Conservation (phyloP, 345 rosid genomes). For the Rhizophora apiculata region DNA sequence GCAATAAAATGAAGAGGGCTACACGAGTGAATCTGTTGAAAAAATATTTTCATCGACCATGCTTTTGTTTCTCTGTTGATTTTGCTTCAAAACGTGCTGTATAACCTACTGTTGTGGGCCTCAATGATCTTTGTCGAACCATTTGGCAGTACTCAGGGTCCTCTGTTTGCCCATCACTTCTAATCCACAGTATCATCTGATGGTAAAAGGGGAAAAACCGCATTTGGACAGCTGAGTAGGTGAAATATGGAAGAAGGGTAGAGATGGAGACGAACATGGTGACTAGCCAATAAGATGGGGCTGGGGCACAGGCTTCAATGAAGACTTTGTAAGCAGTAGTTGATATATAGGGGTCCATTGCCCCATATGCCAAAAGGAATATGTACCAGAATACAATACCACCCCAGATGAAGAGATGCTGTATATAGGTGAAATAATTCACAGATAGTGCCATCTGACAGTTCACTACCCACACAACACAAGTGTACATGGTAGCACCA, state of each 20-base stretch:
- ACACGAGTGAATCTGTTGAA: no score
- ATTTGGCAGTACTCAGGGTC: constrained; percentile 79
- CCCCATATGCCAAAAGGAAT: constrained; percentile 86
- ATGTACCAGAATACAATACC: constrained; percentile 71
- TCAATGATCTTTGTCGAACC: constrained; percentile 78
- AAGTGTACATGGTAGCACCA: constrained; percentile 87
- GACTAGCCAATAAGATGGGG: constrained; percentile 69
- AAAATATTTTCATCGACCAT: constrained; percentile 6
- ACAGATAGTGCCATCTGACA: constrained; percentile 87
- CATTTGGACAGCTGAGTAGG: constrained; percentile 61
- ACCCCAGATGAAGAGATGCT: constrained; percentile 92
- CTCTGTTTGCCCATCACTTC: constrained; percentile 64
- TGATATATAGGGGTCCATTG: constrained; percentile 64
- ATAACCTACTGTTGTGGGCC: constrained; percentile 73
- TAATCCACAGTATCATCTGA: constrained; percentile 91
- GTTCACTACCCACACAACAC: constrained; percentile 86
- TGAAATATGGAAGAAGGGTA: constrained; percentile 65
- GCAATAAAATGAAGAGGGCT: background rate
- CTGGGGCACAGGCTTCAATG: constrained; percentile 79
- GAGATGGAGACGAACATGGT: constrained; percentile 54
- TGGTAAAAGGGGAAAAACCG: constrained; percentile 82
- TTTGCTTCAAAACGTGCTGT: constrained; percentile 62
- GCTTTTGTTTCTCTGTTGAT: constrained; percentile 11
- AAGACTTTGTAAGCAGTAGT: constrained; percentile 83
- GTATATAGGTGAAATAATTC: constrained; percentile 80